Base-by-base conservation (phyloP, 495 filamentous ascomycete species). In the Xylaria flabelliformis region DNA sequence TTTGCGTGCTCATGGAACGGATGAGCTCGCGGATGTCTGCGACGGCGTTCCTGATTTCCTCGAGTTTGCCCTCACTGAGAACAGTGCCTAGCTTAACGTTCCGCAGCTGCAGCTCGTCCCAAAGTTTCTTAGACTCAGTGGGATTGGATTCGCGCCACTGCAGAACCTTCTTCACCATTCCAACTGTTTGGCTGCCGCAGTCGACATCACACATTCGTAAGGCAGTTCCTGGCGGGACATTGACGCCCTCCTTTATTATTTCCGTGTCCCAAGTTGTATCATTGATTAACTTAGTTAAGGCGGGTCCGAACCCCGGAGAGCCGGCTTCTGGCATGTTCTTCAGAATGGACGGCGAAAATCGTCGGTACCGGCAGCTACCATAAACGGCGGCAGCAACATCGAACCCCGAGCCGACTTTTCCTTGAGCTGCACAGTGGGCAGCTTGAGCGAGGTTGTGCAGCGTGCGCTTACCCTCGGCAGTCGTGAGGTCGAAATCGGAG, bases 151-250 rank as follows among this genome's bases (percentile, higher is more conserved):
- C 90, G 72, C 91, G 86, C 96, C 96, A 99, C 56, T 86, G 86
- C 4, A 98, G 84, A 19, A 99, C 92, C 78, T 92, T 88, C 85
- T 93, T 97, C 32, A 97, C 96, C 95, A 99, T 97, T 7, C 94
- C 90, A 0, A 95, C 94, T 15, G 95, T 97, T 78, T 95, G 86
- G n/a, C 90, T 93, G 56, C 96, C 96, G 76, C 96, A 97, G 79
- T 97, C 92, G 19, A 99, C 96, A 78, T 99, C 96, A 72, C 94
- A 97, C 89, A 99, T 94, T 41, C 97, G 88, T 69, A 99, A 85
- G 48, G 91, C 88, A 76, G 97, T 83, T 0, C 94, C 93, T 4
- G 80, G 82, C 9, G 97, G 90, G 72, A 99, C 82, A 61, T 90
- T 85, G 71, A 93, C 83, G 0, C 90, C 90, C 0, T 84, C 85